phyloP scores from a whole-genome alignment of 2,329 filamentous ascomycete species.

The Orbilia ellipsospora region DNA sequence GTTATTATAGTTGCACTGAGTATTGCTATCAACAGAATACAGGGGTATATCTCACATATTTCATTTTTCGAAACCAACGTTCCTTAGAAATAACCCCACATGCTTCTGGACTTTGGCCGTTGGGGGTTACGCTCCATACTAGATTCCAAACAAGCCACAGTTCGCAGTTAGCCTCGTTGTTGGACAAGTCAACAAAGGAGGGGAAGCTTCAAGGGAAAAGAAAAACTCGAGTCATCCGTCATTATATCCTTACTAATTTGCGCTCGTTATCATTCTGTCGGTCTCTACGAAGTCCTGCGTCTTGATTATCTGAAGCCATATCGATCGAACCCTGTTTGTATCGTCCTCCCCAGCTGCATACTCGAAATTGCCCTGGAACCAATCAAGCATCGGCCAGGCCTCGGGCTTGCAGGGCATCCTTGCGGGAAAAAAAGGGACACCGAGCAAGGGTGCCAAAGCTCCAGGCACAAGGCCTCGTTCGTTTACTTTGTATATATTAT shows the following conservation, averaged over 20 bases:
- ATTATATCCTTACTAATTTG: conserved; percentile 31
- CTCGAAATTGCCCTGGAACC: conserved; percentile 47
- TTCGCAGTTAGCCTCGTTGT: neutral
- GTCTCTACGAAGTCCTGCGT: conserved; percentile 38
- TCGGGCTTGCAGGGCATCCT: conserved; percentile 51
- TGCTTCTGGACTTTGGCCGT: conserved; percentile 17
- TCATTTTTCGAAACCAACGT: neutral
- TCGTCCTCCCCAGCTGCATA: conserved; percentile 24
- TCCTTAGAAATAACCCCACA: conserved; percentile 17
- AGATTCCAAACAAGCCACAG: neutral
- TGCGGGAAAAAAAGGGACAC: conserved; percentile 1
- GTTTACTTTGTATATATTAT: no score
- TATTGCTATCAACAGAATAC: no score
- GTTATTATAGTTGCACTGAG: neutral
- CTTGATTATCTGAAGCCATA: conserved; percentile 46
- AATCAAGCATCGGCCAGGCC: conserved; percentile 45
- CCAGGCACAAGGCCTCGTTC: neutral
- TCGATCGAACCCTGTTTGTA: conserved; percentile 22
- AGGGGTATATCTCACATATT: neutral
- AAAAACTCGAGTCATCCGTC: neutral
- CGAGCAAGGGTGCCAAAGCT: conserved; percentile 5
- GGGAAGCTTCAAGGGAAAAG: no score
- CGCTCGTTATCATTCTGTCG: conserved; percentile 27
- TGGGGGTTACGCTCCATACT: conserved; percentile 20
- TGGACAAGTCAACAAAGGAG: no score